Percentiles rank a stretch among this genome's conserved stretches.
These are phyloP conservation scores for Thelonectria discophora DNA, from an alignment of 2,329 filamentous ascomycete species.

Conservation along the genomic window DNA sequence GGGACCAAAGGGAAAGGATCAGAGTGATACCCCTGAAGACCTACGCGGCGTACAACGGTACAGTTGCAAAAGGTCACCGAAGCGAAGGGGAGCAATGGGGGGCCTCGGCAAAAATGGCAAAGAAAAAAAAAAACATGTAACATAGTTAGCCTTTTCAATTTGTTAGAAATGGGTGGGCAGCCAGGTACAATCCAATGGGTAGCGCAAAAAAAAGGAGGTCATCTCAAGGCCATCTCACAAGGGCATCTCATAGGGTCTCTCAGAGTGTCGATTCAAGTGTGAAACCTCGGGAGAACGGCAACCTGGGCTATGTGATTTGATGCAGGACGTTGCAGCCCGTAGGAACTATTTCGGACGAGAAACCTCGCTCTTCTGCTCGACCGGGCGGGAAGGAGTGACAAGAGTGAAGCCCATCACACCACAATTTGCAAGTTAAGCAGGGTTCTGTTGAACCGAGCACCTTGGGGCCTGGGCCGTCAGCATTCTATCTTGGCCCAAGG, in stretches of 20 bases:
- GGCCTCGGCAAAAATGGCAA: neutral
- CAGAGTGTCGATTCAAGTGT: too few species aligned
- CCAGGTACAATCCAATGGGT: neutral
- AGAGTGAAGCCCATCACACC: slow-evolving; percentile 10
- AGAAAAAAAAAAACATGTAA: neutral
- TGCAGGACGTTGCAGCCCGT: neutral
- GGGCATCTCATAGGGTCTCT: too few species aligned
- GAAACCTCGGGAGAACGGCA: neutral
- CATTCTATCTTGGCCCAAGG: slow-evolving; percentile 18
- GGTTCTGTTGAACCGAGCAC: neutral
- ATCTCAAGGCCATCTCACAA: too few species aligned
- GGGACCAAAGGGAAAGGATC: too few species aligned
- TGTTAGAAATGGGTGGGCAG: neutral
- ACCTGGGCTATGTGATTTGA: neutral
- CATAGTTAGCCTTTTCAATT: neutral
- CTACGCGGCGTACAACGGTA: neutral
- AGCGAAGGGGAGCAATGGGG: neutral
- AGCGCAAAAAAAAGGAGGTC: neutral
- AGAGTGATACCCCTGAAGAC: too few species aligned
- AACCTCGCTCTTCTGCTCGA: neutral
- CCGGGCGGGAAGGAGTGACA: neutral
- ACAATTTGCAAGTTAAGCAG: neutral
- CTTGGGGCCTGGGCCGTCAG: neutral
- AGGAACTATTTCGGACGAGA: neutral
- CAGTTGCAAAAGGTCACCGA: neutral